Evolutionary conservation across 768 basidiomycete genomes (phyloP), one percentile per base, ranked within the genome.

Genomic region (Tylopilus plumbeoviolaceoides): DNA sequence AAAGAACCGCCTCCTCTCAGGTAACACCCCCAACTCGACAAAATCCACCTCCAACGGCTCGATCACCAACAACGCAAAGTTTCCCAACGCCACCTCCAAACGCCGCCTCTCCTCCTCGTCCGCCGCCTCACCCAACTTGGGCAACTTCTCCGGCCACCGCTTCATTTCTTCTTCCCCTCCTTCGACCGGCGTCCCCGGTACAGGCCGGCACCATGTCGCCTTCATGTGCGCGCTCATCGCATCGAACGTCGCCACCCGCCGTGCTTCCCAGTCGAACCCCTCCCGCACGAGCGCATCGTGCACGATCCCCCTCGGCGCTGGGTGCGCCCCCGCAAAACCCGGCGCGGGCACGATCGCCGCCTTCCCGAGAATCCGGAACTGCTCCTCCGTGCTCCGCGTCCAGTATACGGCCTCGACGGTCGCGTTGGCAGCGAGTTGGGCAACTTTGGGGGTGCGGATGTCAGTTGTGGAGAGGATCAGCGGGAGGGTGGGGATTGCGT

Each of bases 391-490:
- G 20, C 78, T 77, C 28, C 78, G 74, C 48, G 84, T 78, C 88
- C 89, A 94, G 84, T 87, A 92, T 11, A 76, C 80, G 40, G 85
- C 58, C 64, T 92, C 85, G 55, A 84, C 78, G 42, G 39, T 3
- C 0, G 14, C 7, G 36, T 54, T 30, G 7, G 25, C 27, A 1
- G 28, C 36, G 47, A 54, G 35, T 14, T 54, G 84, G 1, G 67
- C 44, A 31, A 81, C 76, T 60, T 93, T 93, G 20, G 83, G 82
- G 2, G 83, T 76, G 23, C 91, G 85, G 43, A 84, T 65, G 70
- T 91, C 90, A 44, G 89, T 89, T 12, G 84, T 80, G 44, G 78
- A 73, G 41, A 91, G 60, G 56, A 93, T 65, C 6, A 92, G 72
- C 0, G 88, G 85, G 4, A 80, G 72, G 25, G 72, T 58, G 1